Conservation (phyloP, 2,329 filamentous ascomycete genomes). For the Monilinia fructicola region DNA sequence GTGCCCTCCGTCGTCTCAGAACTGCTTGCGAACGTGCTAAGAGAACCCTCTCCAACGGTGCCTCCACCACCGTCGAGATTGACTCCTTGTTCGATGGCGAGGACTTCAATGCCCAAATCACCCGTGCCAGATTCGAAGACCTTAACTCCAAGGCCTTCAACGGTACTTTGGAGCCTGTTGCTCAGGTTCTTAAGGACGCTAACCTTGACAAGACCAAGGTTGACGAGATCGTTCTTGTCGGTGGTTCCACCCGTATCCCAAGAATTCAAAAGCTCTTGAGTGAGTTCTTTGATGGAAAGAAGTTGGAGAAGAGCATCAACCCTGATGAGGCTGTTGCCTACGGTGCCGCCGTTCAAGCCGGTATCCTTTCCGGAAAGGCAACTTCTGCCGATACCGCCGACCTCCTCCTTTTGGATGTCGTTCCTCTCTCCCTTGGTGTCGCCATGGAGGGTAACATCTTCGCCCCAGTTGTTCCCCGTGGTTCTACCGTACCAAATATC, state of each 20-base stretch:
- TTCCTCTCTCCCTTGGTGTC: constrained; percentile 94
- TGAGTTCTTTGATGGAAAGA: constrained; percentile 99
- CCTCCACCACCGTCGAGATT: constrained; percentile 97
- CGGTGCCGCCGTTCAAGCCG: constrained; percentile 97
- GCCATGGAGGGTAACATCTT: constrained; percentile 99
- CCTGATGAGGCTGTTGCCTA: constrained; percentile 99
- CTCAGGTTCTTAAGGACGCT: constrained; percentile 95
- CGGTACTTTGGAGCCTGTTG: constrained; percentile 91
- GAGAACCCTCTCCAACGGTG: constrained; percentile 95
- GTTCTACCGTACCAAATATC: constrained; percentile 68
- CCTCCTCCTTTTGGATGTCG: constrained; percentile 92
- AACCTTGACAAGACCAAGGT: constrained; percentile 84
- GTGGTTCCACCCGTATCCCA: constrained; percentile 98
- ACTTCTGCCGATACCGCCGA: constrained; percentile 92
- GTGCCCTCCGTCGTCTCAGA: constrained; percentile 91
- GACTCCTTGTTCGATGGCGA: constrained; percentile 98
- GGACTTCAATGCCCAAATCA: constrained; percentile 96
- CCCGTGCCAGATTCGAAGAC: constrained; percentile 98
- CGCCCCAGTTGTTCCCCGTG: constrained; percentile 84
- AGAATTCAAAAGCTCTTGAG: constrained; percentile 98
- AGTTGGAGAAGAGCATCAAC: constrained; percentile 99
- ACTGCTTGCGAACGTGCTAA: constrained; percentile 99
- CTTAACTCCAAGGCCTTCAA: constrained; percentile 94
- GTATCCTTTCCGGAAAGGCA: constrained; percentile 97
- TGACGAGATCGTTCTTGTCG: constrained; percentile 98